Evolutionary conservation across 352 stramenopile species (phyloP).

Genomic region (Globisporangium splendens): DNA sequence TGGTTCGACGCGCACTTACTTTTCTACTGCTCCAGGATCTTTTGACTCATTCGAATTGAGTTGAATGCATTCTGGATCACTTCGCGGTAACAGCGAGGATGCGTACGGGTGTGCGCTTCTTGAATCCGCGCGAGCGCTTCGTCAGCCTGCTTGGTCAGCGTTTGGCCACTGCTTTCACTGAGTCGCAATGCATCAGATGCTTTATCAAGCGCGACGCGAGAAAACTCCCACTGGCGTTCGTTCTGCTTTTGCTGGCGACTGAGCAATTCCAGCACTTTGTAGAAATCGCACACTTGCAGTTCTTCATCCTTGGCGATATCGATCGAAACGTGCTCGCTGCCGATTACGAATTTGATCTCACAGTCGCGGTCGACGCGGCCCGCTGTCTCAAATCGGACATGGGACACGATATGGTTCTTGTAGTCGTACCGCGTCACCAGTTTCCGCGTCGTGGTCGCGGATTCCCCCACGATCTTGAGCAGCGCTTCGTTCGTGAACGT

Average conservation of each 20-base stretch:
- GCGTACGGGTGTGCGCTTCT: constrained; percentile 36
- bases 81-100: constrained; percentile 53
- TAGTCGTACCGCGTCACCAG: constrained; percentile 13
- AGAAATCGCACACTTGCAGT: constrained; percentile 26
- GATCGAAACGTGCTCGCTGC: constrained; percentile 35
- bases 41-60: too few relatives aligned
- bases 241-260: constrained; percentile 37
- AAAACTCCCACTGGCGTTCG: constrained; percentile 43
- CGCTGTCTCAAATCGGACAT: constrained; percentile 16
- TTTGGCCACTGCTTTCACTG: constrained; percentile 34
- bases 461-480: constrained; percentile 1
- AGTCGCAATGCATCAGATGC: constrained; percentile 36
- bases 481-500: constrained; percentile 18
- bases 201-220: constrained; percentile 37
- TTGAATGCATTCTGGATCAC: constrained; percentile 40
- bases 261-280: constrained; percentile 56
- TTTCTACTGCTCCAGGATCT: too few relatives aligned
- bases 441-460: constrained; percentile 13
- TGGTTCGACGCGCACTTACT: too few relatives aligned
- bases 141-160: constrained; percentile 40
- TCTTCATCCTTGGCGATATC: constrained; percentile 44
- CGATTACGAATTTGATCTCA: constrained; percentile 51
- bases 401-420: constrained; percentile 10
- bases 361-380: constrained; percentile 17
- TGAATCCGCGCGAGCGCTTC: constrained; percentile 43